Base-by-base conservation (phyloP, 768 basidiomycete genomes). In the Mycena vulgaris region DNA sequence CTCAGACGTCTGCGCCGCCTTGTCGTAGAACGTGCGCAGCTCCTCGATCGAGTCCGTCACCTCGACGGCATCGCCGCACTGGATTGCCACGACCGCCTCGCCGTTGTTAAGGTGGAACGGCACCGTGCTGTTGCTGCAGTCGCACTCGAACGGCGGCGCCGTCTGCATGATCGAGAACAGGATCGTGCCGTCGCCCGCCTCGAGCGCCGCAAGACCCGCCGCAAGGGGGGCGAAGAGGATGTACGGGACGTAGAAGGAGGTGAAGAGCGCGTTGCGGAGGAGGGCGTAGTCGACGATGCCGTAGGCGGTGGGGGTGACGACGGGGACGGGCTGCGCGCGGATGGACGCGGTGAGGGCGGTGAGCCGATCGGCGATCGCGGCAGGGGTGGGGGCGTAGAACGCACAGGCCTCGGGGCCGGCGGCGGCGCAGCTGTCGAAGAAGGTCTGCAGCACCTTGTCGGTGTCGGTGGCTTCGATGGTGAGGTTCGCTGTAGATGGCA, bases 341-440 rank as follows among this genome's bases (percentile, higher is more conserved):
- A 80, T 68, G 11, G 64, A 55, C 6, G 49, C 47, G 27, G 68
- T 69, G n/a, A 80, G 68, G 4, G 58, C 60, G 17, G 67, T 37
- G 30, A 80, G 70, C 5, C 72, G 69, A 14, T 58, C 63, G 16
- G 70, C 56, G 21, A 80, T 74, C 14, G 30, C 51, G n/a, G n/a
- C 48, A 10, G 76, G 33, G 17, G 78, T 70, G 19, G 74, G 62
- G 31, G 69, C 75, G 52, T 76, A 73, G 45, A 80, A 76, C 11
- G 78, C 72, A 48, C 78, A 79, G 19, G 62, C 49, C 5, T 58
- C 21, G 16, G 75, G 75, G 6, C 78, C 78, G n/a, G 76, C 77
- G 23, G 67, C 71, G 17, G 31, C 52, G 58, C 78, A 79, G 21
- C 62, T 48, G 48, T 66, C 57, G 65, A 78, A 78, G 69, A 79